Conservation (phyloP, 1,139 yeast genomes). For the Sugiyamaella pinicola region DNA sequence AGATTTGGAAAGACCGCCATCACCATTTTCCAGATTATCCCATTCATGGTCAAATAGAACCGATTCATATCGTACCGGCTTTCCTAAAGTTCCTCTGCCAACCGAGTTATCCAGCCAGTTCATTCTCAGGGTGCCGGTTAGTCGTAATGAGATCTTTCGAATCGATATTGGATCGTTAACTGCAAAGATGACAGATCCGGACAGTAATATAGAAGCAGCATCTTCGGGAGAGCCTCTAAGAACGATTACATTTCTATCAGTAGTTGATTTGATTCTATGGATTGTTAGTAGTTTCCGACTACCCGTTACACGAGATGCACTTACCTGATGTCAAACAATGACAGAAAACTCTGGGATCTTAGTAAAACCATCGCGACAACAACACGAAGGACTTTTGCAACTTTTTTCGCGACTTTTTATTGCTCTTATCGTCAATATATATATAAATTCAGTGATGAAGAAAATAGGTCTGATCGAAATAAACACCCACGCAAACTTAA, state of each 20-base stretch:
- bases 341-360: conserved; percentile 24
- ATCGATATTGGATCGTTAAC: conserved; percentile 75
- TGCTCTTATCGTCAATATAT: too few relatives aligned
- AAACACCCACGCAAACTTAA: too few relatives aligned
- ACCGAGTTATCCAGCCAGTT: conserved; percentile 44
- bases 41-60: conserved; percentile 73
- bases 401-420: too few relatives aligned
- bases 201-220: conserved; percentile 73
- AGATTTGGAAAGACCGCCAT: conserved; percentile 25
- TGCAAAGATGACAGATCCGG: conserved; percentile 78
- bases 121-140: conserved; percentile 65
- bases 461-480: neutral
- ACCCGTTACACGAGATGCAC: conserved; percentile 11
- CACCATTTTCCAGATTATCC: conserved; percentile 62
- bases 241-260: conserved; percentile 76
- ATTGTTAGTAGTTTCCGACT: neutral
- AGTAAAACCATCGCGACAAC: conserved; percentile 10
- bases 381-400: too few relatives aligned
- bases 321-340: conserved; percentile 27
- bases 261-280: conserved; percentile 29
- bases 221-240: conserved; percentile 76
- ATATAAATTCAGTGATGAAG: too few relatives aligned
- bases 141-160: conserved; percentile 60
- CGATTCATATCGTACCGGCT: conserved; percentile 62
- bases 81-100: conserved; percentile 49